Evolutionary conservation across 1,284 basidiomycete genomes (phyloP).

Genomic region (Moniliella sp.): DNA sequence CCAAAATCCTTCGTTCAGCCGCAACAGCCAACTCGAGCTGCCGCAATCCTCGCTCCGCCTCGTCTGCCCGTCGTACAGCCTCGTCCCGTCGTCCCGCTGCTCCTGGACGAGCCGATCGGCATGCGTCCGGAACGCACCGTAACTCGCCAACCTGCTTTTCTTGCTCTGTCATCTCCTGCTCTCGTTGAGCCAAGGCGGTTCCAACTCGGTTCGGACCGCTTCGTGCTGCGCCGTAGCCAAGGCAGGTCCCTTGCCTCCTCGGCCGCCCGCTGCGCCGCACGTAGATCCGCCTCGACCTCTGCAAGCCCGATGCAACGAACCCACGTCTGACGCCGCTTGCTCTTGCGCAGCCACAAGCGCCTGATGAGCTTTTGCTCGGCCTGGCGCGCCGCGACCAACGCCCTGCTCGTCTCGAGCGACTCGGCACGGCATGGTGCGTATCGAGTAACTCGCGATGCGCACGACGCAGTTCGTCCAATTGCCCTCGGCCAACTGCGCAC

Average conservation of each 20-base stretch:
- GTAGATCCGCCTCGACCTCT: background rate
- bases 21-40: conserved; percentile 15
- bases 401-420: background rate
- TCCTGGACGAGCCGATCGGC: background rate
- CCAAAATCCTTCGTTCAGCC: conserved; percentile 17
- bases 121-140: background rate
- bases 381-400: background rate
- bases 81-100: background rate
- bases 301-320: background rate
- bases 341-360: background rate
- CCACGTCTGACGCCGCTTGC: background rate
- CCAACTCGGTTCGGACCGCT: background rate
- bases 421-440: background rate
- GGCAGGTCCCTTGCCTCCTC: too few relatives aligned
- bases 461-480: background rate
- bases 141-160: background rate
- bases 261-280: background rate
- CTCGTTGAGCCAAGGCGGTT: background rate
- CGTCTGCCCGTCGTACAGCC: too few relatives aligned
- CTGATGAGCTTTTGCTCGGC: background rate
- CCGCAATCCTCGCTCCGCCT: conserved; percentile 5
- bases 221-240: background rate
- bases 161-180: background rate
- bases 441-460: background rate
- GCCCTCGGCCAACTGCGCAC: background rate